These are phyloP conservation scores for Talaromyces ruber DNA, from an alignment of 495 filamentous ascomycete species.

Conservation along the genomic window DNA sequence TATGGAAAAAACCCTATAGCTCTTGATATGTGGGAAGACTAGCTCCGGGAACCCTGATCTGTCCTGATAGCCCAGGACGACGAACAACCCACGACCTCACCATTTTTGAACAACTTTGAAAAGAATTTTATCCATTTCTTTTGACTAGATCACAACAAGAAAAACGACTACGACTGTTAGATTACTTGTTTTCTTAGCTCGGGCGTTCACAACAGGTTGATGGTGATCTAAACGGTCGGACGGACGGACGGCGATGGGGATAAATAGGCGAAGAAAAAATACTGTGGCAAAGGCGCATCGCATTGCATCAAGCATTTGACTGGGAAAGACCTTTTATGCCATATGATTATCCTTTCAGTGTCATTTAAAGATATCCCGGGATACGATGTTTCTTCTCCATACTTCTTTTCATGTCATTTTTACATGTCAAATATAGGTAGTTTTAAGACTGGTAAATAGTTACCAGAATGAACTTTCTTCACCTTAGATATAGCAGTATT, in stretches of 20 bases:
- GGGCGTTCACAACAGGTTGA: not conserved
- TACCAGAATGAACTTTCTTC: not conserved
- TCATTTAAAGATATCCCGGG: not conserved
- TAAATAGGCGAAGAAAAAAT: not conserved
- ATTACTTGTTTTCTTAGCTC: not conserved
- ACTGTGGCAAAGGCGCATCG: not conserved
- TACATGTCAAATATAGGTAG: not conserved
- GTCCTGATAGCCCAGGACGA: no score
- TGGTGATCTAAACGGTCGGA: not conserved
- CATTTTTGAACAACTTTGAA: not conserved
- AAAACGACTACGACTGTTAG: not conserved
- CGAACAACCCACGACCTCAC: not conserved
- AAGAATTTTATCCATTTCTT: not conserved
- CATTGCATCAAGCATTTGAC: not conserved
- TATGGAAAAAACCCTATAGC: not conserved
- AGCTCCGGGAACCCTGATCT: not conserved
- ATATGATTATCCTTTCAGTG: not conserved
- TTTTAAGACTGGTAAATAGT: not conserved
- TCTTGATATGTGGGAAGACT: not conserved
- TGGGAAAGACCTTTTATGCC: not conserved
- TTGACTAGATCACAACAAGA: not conserved
- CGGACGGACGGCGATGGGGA: not conserved
- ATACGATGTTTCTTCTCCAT: not conserved
- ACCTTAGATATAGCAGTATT: not conserved
- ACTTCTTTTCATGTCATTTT: not conserved